A percentile compares a stretch with the other conserved stretches of the same genome.
phyloP scores from a whole-genome alignment of 352 stramenopile genomes.

The Peronospora destructor region DNA sequence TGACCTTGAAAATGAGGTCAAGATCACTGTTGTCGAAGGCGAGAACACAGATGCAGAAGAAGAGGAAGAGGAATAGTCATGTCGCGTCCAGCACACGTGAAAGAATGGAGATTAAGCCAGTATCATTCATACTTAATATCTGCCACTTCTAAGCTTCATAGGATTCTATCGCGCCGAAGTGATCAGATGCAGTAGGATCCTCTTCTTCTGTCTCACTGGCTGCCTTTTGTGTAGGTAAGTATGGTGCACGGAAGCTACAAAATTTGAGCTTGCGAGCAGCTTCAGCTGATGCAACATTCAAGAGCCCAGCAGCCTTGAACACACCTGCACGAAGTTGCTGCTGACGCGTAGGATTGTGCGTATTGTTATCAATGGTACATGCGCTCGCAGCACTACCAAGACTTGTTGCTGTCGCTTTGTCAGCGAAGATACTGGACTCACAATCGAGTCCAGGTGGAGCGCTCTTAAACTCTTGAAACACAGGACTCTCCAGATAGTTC shows the following conservation, averaged over 20 bases:
- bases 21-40: conserved; percentile 52
- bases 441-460: conserved; percentile 8
- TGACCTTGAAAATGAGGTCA: conserved; percentile 95
- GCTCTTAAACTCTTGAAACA: conserved; percentile 21
- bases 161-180: conserved; percentile 6
- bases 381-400: conserved; percentile 9
- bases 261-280: conserved; percentile 49
- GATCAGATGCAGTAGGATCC: conserved; percentile 13
- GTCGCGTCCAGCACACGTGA: neutral
- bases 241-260: conserved; percentile 16
- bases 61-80: conserved; percentile 23
- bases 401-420: conserved; percentile 11
- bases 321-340: conserved; percentile 38
- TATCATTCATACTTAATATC: conserved; percentile 26
- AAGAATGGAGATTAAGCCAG: neutral
- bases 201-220: conserved; percentile 42
- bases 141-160: conserved; percentile 10
- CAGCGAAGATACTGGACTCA: conserved; percentile 20
- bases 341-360: conserved; percentile 16
- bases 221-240: conserved; percentile 20
- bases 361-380: conserved; percentile 3
- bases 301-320: conserved; percentile 35
- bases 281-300: conserved; percentile 48
- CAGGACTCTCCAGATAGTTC: conserved; percentile 31
- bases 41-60: conserved; percentile 47